Evolutionary conservation across 2,329 filamentous ascomycete genomes (phyloP).

Genomic region (Pezicula radicicola): DNA sequence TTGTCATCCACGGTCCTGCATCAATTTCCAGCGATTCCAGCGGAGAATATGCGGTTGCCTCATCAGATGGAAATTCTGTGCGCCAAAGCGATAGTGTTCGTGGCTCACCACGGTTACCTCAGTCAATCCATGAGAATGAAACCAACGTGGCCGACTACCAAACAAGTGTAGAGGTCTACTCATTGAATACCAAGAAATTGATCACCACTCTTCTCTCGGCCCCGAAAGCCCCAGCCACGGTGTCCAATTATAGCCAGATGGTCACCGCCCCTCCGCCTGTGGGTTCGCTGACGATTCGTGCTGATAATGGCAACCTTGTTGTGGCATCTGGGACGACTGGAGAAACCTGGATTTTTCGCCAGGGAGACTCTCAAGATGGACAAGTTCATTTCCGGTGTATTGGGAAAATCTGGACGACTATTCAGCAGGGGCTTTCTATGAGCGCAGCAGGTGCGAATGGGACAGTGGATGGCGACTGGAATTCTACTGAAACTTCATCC

Average conservation of each 20-base stretch:
- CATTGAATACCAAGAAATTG: constrained; percentile 69
- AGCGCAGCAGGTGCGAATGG: constrained; percentile 15
- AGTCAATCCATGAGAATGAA: constrained; percentile 30
- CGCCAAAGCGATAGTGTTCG: constrained; percentile 15
- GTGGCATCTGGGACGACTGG: constrained; percentile 81
- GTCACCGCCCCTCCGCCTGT: constrained; percentile 67
- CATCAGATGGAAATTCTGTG: constrained; percentile 17
- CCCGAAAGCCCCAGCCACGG: constrained; percentile 56
- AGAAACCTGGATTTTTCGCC: constrained; percentile 77
- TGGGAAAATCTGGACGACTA: constrained; percentile 87
- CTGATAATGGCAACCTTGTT: constrained; percentile 67
- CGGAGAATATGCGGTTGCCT: constrained; percentile 13
- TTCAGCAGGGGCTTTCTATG: constrained; percentile 59
- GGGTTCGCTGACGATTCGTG: constrained; percentile 71
- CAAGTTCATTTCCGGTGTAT: constrained; percentile 53
- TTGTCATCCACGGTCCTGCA: constrained; percentile 77
- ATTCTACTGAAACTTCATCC: constrained; percentile 34
- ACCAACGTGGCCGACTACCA: constrained; percentile 61
- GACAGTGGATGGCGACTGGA: constrained; percentile 27
- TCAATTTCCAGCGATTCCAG: constrained; percentile 30
- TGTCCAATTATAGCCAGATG: constrained; percentile 56
- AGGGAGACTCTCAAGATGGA: constrained; percentile 41
- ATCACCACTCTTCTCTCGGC: constrained; percentile 73
- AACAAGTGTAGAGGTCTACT: constrained; percentile 87
- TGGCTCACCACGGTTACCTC: constrained; percentile 32